Evolutionary conservation across 2,329 filamentous ascomycete species (phyloP).

Genomic region (Sporothrix pseudoabietina): DNA sequence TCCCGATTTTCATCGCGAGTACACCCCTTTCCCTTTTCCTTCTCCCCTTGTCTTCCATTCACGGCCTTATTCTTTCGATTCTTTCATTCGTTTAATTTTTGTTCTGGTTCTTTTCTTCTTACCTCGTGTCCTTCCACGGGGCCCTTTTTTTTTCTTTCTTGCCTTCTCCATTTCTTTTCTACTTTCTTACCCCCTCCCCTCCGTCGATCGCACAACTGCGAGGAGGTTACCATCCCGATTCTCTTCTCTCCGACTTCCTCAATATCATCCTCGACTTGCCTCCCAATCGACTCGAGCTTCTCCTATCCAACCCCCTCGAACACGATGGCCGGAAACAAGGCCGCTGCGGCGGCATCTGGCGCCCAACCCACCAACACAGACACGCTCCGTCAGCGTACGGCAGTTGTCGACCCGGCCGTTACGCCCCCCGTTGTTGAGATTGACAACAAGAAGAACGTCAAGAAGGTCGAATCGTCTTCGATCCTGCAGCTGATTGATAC

Average conservation of each 20-base stretch:
- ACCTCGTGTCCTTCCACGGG: slow-evolving; percentile 19
- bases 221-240: slow-evolving; percentile 4
- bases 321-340: slow-evolving; percentile 58
- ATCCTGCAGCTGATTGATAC: slow-evolving; percentile 64
- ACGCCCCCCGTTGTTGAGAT: slow-evolving; percentile 47
- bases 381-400: slow-evolving; percentile 56
- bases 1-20: slow-evolving; percentile 26
- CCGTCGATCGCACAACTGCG: slow-evolving; percentile 21
- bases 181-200: not conserved
- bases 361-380: slow-evolving; percentile 61
- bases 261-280: not conserved
- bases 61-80: slow-evolving; percentile 21
- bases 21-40: slow-evolving; percentile 10
- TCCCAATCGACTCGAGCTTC: not conserved
- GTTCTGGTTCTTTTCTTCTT: slow-evolving; percentile 11
- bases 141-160: slow-evolving; percentile 22
- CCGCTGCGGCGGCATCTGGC: slow-evolving; percentile 61
- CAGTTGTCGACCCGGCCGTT: slow-evolving; percentile 47
- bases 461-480: slow-evolving; percentile 58
- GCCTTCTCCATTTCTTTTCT: slow-evolving; percentile 10
- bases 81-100: slow-evolving; percentile 23
- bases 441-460: slow-evolving; percentile 63
- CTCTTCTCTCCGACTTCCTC: not conserved
- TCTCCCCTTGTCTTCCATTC: slow-evolving; percentile 16
- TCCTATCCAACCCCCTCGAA: not conserved